Evolutionary conservation across 352 stramenopile species (phyloP).

Genomic region (Globisporangium yorkense): DNA sequence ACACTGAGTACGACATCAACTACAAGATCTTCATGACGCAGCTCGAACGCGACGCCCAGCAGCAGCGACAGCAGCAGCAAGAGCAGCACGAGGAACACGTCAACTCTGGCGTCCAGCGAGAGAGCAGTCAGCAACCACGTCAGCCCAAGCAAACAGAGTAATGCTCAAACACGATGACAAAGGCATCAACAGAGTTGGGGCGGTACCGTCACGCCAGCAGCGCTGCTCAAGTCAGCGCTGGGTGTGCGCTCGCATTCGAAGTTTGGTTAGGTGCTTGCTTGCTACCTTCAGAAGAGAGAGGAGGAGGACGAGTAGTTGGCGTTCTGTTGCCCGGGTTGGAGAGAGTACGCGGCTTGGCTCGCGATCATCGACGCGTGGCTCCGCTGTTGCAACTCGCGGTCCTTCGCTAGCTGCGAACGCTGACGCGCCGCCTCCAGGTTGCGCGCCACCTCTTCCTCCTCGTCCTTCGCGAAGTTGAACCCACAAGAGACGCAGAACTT

Average conservation of each 20-base stretch:
- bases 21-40: constrained; percentile 72
- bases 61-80: constrained; percentile 13
- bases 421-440: constrained; percentile 63
- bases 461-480: constrained; percentile 71
- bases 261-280: neutral
- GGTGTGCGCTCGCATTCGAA: neutral
- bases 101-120: neutral
- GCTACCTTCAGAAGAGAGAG: constrained; percentile 7
- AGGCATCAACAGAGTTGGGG: too few relatives aligned
- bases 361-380: constrained; percentile 65
- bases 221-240: neutral
- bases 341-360: constrained; percentile 42
- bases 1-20: constrained; percentile 61
- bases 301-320: constrained; percentile 11
- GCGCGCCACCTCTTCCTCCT: constrained; percentile 71
- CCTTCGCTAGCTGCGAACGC: constrained; percentile 36
- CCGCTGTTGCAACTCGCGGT: constrained; percentile 56
- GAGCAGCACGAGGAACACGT: constrained; percentile 3
- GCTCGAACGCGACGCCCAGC: constrained; percentile 21
- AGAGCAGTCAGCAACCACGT: constrained; percentile 4
- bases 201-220: neutral
- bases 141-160: constrained; percentile 1
- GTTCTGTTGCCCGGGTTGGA: constrained; percentile 19
- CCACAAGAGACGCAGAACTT: constrained; percentile 83
- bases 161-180: too few relatives aligned